These are phyloP conservation scores for Penicillium paradoxum DNA, from an alignment of 495 filamentous ascomycete species.

Conservation along the genomic window DNA sequence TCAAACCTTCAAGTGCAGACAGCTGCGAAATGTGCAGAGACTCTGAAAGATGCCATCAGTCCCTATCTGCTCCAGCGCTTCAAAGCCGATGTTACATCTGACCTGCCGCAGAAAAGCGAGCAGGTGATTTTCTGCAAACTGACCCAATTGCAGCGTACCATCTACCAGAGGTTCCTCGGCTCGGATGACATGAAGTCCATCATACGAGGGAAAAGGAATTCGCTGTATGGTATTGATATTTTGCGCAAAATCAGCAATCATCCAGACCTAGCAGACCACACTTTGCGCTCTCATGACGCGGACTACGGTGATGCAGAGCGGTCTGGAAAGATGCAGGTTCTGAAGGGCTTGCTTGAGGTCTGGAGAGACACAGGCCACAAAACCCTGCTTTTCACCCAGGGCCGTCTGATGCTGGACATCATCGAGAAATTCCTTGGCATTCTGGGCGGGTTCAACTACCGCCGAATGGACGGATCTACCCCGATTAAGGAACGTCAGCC, in stretches of 20 bases:
- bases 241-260: conserved; percentile 97
- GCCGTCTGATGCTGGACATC: conserved; percentile 89
- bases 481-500: conserved; percentile 74
- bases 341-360: conserved; percentile 73
- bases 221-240: conserved; percentile 82
- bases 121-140: conserved; percentile 94
- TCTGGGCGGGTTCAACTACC: conserved; percentile 65
- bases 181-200: conserved; percentile 81
- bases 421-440: conserved; percentile 70
- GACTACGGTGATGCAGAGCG: conserved; percentile 67
- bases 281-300: conserved; percentile 49
- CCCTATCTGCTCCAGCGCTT: conserved; percentile 89
- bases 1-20: conserved; percentile 89
- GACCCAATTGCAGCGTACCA: conserved; percentile 65
- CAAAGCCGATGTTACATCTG: conserved; percentile 89
- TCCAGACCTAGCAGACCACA: conserved; percentile 75
- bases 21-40: conserved; percentile 83
- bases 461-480: conserved; percentile 91
- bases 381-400: conserved; percentile 84
- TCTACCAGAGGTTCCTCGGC: conserved; percentile 73
- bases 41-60: conserved; percentile 83
- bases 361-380: conserved; percentile 90
- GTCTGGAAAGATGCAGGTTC: conserved; percentile 93
- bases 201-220: conserved; percentile 64
- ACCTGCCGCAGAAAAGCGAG: conserved; percentile 91